Evolutionary conservation across 179 eudicot genomes (phyloP), one percentile per base, ranked within the genome.

Genomic region (Silene coronaria): DNA sequence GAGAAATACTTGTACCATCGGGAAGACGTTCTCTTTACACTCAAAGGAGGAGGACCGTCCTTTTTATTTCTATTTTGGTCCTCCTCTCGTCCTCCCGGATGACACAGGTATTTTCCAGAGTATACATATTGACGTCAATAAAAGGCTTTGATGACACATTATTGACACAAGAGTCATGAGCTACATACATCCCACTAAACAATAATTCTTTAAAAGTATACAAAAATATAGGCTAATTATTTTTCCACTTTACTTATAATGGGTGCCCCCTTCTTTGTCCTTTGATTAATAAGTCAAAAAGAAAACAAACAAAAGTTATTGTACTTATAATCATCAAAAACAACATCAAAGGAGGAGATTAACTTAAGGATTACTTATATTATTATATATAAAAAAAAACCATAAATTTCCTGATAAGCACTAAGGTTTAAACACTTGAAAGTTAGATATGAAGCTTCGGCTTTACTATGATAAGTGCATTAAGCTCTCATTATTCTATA

Each of bases 401-500:
- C 26, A n/a, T 24, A 46, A 48, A 34, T 70, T 60, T 30, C 70
- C 77, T 78, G 81, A 78, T 78, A 78, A 78, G 77, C 62, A 74
- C 61, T 78, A 65, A 27, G 21, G 27, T 45, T 66, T 66, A 78
- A 78, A 78, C 38, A 34, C 59, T 22, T 22, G 42, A 19, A 67
- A 53, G 30, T 65, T 72, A 68, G 81, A 65, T 67, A 78, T 6
- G 72, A 78, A 67, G 78, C 67, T 55, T 76, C 24, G 78, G 72
- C 36, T 76, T 76, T 67, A 57, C 69, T 76, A 13, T 76, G 81
- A 78, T 78, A 78, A 78, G 81, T 67, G 77, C 73, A 26, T 58
- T 70, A 36, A 59, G 63, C 42, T 55, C 45, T 78, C 80, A 72
- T 6, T 48, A 66, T 3, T 51, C 58, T 17, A 17, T 14, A 14